Conservation (phyloP, 805 yeast species). For the Saccharomycopsis oosterbeekiorum region DNA sequence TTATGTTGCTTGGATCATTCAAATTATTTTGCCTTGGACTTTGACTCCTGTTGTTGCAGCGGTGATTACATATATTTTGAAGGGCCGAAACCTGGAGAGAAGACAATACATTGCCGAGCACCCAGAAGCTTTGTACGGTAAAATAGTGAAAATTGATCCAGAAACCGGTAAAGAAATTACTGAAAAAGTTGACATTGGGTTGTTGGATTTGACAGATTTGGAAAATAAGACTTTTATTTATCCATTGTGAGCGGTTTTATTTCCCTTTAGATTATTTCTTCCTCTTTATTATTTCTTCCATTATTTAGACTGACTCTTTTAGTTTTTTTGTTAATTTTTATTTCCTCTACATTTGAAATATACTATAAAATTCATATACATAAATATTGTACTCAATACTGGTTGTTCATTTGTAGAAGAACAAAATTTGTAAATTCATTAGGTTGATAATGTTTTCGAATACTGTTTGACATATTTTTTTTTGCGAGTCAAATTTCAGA, state of each 20-base stretch:
- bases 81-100: slow-evolving; percentile 36
- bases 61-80: slow-evolving; percentile 36
- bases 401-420: too few species aligned
- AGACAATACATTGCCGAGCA: background rate
- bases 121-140: background rate
- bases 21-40: slow-evolving; percentile 41
- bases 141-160: slow-evolving; percentile 16
- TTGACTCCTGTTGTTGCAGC: slow-evolving; percentile 35
- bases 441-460: too few species aligned
- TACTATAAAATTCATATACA: too few species aligned
- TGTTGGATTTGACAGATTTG: slow-evolving; percentile 41
- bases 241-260: slow-evolving; percentile 27
- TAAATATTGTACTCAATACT: too few species aligned
- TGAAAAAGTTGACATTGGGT: slow-evolving; percentile 31
- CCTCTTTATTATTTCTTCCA: too few species aligned
- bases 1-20: slow-evolving; percentile 49
- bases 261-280: background rate
- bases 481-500: too few species aligned
- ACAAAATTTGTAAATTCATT: too few species aligned
- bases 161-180: slow-evolving; percentile 24
- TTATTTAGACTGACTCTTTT: too few species aligned
- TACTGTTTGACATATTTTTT: too few species aligned
- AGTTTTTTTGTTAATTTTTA: too few species aligned
- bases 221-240: slow-evolving; percentile 43
- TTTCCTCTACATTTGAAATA: too few species aligned